Evolutionary conservation across 805 yeast genomes (phyloP).

Genomic region (Candida yuanshanica): DNA sequence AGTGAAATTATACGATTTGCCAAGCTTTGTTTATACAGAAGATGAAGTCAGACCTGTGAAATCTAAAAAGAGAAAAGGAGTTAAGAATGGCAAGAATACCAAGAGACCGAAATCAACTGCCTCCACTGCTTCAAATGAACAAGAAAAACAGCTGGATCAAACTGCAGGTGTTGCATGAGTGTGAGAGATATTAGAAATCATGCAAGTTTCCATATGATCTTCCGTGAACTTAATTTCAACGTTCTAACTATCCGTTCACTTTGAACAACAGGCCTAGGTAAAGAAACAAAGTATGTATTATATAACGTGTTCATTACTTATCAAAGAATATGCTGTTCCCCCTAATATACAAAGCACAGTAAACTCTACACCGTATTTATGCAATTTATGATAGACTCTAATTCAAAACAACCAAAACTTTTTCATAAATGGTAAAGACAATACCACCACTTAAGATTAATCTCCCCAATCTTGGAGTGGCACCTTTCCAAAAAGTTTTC

Average conservation of each 20-base stretch:
- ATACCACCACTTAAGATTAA: conserved; percentile 93
- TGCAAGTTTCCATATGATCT: no score
- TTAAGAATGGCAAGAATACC: conserved; percentile 29
- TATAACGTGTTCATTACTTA: no score
- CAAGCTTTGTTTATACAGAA: conserved; percentile 74
- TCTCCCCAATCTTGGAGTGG: conserved; percentile 94
- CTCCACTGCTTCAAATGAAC: background rate
- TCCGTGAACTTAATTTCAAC: no score
- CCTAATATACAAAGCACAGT: no score
- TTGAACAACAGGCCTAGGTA: no score
- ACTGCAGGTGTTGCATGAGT: background rate
- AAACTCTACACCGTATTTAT: no score
- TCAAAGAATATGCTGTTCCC: no score
- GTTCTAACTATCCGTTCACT: no score
- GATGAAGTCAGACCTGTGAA: conserved; percentile 74
- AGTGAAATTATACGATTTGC: conserved; percentile 74
- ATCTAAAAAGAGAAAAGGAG: conserved; percentile 48
- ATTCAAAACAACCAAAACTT: conserved; percentile 50
- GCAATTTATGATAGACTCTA: conserved; percentile 1
- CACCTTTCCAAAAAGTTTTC: conserved; percentile 94
- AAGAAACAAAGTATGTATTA: no score
- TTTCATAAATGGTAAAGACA: conserved; percentile 93
- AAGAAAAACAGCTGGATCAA: background rate
- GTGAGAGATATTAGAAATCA: no score
- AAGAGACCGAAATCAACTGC: conserved; percentile 29